Percentiles rank a stretch among this genome's conserved stretches.
These are phyloP conservation scores for Pontederia crassipes DNA, from an alignment of 176 grass and related monocot genomes.

Conservation along the genomic window DNA sequence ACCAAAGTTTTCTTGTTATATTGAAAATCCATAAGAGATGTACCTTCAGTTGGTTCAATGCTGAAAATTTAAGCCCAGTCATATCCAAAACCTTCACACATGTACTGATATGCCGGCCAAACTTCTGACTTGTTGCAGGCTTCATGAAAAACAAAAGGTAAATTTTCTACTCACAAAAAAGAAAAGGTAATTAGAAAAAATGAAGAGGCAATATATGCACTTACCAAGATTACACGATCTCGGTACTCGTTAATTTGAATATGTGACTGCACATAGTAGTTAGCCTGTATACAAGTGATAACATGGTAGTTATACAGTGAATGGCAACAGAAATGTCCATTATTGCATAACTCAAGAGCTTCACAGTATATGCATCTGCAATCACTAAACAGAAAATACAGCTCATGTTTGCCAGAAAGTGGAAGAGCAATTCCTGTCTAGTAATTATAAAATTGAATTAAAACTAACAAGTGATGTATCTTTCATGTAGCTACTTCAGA, in stretches of 20 bases:
- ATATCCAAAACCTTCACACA: slow-evolving; percentile 96
- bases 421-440: too few species aligned
- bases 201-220: slow-evolving; percentile 9
- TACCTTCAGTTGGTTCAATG: slow-evolving; percentile 83
- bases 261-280: slow-evolving; percentile 90
- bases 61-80: slow-evolving; percentile 81
- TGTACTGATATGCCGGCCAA: slow-evolving; percentile 44
- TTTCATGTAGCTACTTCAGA: too few species aligned
- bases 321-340: slow-evolving; percentile 5
- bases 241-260: slow-evolving; percentile 97
- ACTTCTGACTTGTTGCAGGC: slow-evolving; percentile 47
- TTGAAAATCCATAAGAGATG: not conserved
- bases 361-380: slow-evolving; percentile 15
- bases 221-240: slow-evolving; percentile 83
- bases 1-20: not conserved
- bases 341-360: slow-evolving; percentile 12
- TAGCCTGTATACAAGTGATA: slow-evolving; percentile 28
- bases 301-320: not conserved
- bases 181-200: too few species aligned
- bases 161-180: not conserved
- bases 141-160: slow-evolving; percentile 31
- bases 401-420: not conserved
- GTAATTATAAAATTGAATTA: too few species aligned
- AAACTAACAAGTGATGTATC: too few species aligned
- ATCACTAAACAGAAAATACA: not conserved